phyloP scores from a whole-genome alignment of 2,329 filamentous ascomycete species.

The Ascochyta viciae-villosae region DNA sequence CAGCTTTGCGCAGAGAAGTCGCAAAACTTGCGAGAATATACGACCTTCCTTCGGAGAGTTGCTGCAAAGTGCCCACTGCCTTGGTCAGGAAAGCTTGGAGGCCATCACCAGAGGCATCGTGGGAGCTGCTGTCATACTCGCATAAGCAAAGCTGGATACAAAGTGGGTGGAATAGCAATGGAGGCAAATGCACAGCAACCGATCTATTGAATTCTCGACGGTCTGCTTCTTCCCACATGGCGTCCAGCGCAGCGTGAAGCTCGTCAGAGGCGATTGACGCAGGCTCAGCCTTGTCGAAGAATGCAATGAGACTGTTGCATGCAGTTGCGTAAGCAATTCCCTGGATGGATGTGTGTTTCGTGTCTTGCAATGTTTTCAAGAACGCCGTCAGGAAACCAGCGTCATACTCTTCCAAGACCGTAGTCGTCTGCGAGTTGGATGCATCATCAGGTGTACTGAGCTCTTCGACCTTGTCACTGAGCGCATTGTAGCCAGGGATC shows the following conservation, averaged over 20 bases:
- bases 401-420: background rate
- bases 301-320: conserved; percentile 30
- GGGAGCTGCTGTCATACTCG: background rate
- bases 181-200: conserved; percentile 48
- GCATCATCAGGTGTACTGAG: conserved; percentile 5
- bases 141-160: conserved; percentile 33
- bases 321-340: conserved; percentile 36
- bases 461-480: conserved; percentile 20
- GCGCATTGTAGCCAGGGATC: conserved; percentile 28
- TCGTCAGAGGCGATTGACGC: conserved; percentile 17
- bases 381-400: conserved; percentile 31
- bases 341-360: conserved; percentile 42
- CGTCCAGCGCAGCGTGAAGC: conserved; percentile 36
- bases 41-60: conserved; percentile 42
- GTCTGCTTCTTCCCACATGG: conserved; percentile 57
- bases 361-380: conserved; percentile 29
- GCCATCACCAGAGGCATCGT: background rate
- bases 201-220: conserved; percentile 56
- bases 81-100: conserved; percentile 32
- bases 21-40: conserved; percentile 44
- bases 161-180: conserved; percentile 46
- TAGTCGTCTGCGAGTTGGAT: background rate
- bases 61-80: conserved; percentile 35
- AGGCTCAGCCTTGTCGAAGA: conserved; percentile 27
- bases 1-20: conserved; percentile 41